Conservation (phyloP, 345 rosid species). For the Populus davidiana region DNA sequence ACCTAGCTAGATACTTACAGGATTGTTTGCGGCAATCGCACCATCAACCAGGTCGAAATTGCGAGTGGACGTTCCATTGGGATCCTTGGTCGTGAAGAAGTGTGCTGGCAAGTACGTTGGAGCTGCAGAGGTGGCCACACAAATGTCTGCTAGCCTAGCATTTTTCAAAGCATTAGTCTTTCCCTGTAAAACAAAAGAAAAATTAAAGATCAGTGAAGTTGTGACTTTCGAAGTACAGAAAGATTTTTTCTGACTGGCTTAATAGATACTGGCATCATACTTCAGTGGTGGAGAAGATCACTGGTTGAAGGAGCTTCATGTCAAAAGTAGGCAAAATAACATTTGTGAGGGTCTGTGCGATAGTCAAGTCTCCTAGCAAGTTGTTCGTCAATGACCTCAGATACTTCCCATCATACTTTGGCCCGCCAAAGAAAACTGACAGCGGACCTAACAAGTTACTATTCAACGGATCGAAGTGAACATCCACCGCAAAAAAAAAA, state of each 20-base stretch:
- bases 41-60: too few species aligned
- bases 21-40: too few species aligned
- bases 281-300: constrained; percentile 17
- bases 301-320: constrained; percentile 22
- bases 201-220: background rate
- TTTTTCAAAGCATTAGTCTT: constrained; percentile 20
- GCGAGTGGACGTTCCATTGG: too few species aligned
- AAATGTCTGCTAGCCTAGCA: constrained; percentile 26
- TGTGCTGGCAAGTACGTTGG: constrained; percentile 26
- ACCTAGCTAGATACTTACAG: too few species aligned
- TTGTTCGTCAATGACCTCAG: background rate
- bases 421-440: constrained; percentile 4
- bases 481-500: too few species aligned
- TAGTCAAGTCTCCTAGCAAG: constrained; percentile 9
- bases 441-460: background rate
- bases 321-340: constrained; percentile 20
- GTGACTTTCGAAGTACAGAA: background rate
- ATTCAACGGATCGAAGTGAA: too few species aligned
- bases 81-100: too few species aligned
- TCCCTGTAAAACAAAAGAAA: constrained; percentile 11
- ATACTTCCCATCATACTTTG: constrained; percentile 26
- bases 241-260: too few species aligned
- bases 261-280: background rate
- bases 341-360: constrained; percentile 6
- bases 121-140: constrained; percentile 31